Evolutionary conservation across 495 filamentous ascomycete genomes (phyloP).

Genomic region (Pyronema domesticum): DNA sequence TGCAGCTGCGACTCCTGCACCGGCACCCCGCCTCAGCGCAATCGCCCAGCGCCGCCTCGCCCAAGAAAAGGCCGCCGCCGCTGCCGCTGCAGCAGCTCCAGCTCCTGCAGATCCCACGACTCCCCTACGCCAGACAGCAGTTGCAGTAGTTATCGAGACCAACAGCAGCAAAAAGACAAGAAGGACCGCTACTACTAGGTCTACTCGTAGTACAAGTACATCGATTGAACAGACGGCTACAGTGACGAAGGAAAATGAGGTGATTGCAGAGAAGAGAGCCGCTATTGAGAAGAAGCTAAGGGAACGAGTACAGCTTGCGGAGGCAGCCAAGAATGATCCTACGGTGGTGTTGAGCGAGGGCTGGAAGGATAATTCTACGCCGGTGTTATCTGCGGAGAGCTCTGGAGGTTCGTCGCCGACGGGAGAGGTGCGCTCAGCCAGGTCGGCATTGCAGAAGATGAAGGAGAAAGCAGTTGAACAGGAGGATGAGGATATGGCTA

Average conservation of each 20-base stretch:
- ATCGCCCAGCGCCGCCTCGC: neutral
- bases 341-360: neutral
- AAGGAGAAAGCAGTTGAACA: slow-evolving; percentile 5
- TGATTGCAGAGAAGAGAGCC: neutral
- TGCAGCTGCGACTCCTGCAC: neutral
- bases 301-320: neutral
- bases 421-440: neutral
- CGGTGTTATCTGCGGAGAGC: neutral
- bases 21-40: neutral
- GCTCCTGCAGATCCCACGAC: too few relatives aligned
- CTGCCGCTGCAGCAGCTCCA: too few relatives aligned
- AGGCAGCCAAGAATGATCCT: neutral
- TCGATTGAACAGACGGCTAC: neutral
- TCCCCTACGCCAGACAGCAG: neutral
- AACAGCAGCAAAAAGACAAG: neutral
- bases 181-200: neutral
- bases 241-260: neutral
- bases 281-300: neutral
- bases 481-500: slow-evolving; percentile 10
- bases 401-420: neutral
- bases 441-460: slow-evolving; percentile 6
- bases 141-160: neutral
- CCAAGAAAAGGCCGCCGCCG: too few relatives aligned
- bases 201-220: neutral
- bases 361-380: neutral